phyloP scores from a whole-genome alignment of 148 eudicot species.

The Vaccinium corymbosum region DNA sequence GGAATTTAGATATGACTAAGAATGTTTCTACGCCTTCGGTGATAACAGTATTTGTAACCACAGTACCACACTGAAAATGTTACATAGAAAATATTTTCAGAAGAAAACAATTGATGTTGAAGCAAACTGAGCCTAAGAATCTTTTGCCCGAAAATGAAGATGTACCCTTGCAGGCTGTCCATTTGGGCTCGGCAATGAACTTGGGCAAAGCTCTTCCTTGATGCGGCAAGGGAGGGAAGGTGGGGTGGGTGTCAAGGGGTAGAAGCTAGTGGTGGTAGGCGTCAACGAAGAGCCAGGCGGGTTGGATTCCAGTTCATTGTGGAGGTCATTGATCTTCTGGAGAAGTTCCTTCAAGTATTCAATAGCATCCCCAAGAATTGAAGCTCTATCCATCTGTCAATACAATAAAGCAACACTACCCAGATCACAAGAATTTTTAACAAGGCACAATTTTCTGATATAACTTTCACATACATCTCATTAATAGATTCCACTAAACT shows the following conservation, averaged over 20 bases:
- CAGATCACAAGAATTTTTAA: neutral
- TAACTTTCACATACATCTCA: constrained; percentile 1
- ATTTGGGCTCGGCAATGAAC: constrained; percentile 68
- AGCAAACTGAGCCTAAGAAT: neutral
- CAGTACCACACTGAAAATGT: neutral
- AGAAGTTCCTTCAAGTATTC: constrained; percentile 76
- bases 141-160: neutral
- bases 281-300: constrained; percentile 53
- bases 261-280: constrained; percentile 49
- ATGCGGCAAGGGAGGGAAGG: constrained; percentile 59
- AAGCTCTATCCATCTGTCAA: constrained; percentile 84
- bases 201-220: constrained; percentile 82
- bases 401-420: neutral
- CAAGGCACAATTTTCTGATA: neutral
- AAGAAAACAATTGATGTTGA: neutral
- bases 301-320: constrained; percentile 68
- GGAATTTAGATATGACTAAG: neutral
- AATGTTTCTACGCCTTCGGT: neutral
- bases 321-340: constrained; percentile 80
- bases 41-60: neutral
- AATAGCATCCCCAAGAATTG: constrained; percentile 86
- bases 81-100: neutral
- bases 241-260: constrained; percentile 75
- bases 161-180: constrained; percentile 84
- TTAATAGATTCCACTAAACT: neutral